Conservation (phyloP, 108 stramenopile genomes). For the Pseudonitzschia delicatissima region DNA sequence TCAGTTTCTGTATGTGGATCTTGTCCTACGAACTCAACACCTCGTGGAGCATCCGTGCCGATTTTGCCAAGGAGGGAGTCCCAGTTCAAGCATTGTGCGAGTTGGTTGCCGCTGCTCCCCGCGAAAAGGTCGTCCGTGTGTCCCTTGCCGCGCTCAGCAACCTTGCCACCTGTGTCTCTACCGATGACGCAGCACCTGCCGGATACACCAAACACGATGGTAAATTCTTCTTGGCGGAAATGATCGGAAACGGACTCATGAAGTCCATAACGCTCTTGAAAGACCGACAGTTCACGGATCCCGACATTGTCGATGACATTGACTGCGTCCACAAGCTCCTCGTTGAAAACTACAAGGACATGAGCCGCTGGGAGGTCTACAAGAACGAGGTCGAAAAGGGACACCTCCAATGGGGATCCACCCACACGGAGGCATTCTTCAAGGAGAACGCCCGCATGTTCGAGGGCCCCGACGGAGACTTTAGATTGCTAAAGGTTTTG, state of each 20-base stretch:
- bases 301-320: conserved; percentile 85
- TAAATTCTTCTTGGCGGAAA: conserved; percentile 75
- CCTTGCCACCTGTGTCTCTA: conserved; percentile 69
- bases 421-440: conserved; percentile 94
- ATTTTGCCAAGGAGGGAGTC: conserved; percentile 76
- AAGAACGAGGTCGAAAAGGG: conserved; percentile 87
- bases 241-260: conserved; percentile 89
- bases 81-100: conserved; percentile 68
- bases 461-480: conserved; percentile 80
- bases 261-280: conserved; percentile 83
- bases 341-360: conserved; percentile 84
- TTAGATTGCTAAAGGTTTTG: conserved; percentile 72
- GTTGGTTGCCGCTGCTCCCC: conserved; percentile 80
- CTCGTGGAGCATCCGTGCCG: conserved; percentile 61
- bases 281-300: conserved; percentile 87
- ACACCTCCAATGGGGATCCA: conserved; percentile 90
- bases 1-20: conserved; percentile 93
- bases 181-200: conserved; percentile 39
- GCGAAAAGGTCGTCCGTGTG: conserved; percentile 93
- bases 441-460: conserved; percentile 81
- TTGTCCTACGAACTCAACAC: conserved; percentile 84
- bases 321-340: conserved; percentile 76
- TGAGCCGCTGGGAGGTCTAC: conserved; percentile 93
- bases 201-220: conserved; percentile 37
- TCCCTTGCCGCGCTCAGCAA: conserved; percentile 79